phyloP scores from a whole-genome alignment of 257 asterid species.

The Plantago elongata region DNA sequence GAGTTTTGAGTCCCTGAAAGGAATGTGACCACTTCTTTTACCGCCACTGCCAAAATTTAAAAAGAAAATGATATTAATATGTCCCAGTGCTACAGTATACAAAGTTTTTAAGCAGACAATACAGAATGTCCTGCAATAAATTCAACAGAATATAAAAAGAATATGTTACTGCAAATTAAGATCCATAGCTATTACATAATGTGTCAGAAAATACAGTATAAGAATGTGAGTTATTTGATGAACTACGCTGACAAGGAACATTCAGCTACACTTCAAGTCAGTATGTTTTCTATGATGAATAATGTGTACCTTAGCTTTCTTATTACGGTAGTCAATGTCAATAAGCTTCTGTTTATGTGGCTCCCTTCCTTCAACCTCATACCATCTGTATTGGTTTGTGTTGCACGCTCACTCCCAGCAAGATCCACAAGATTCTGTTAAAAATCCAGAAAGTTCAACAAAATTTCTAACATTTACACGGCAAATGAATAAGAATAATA shows the following conservation, averaged over 20 bases:
- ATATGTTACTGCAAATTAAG: conserved; percentile 7
- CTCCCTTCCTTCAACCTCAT: conserved; percentile 93
- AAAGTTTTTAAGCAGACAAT: too few relatives aligned
- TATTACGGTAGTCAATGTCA: conserved; percentile 88
- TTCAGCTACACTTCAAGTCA: conserved; percentile 13
- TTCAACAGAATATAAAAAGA: background rate
- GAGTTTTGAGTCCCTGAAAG: conserved; percentile 86
- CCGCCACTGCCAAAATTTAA: conserved; percentile 55
- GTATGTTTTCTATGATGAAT: conserved; percentile 3
- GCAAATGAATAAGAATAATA: conserved; percentile 11
- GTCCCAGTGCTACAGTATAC: conserved; percentile 1
- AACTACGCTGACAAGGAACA: too few relatives aligned
- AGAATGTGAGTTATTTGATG: too few relatives aligned
- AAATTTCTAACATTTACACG: conserved; percentile 6
- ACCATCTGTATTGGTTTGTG: conserved; percentile 84
- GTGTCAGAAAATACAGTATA: too few relatives aligned
- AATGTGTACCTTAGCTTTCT: conserved; percentile 78
- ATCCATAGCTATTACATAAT: background rate
- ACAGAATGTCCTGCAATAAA: too few relatives aligned
- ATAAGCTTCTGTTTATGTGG: conserved; percentile 84
- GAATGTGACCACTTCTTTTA: conserved; percentile 69
- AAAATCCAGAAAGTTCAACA: conserved; percentile 13
- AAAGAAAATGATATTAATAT: background rate
- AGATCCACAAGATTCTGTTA: conserved; percentile 95
- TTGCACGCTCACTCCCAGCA: conserved; percentile 91